Conservation (phyloP, 805 yeast species). For the Metschnikowia matae region DNA sequence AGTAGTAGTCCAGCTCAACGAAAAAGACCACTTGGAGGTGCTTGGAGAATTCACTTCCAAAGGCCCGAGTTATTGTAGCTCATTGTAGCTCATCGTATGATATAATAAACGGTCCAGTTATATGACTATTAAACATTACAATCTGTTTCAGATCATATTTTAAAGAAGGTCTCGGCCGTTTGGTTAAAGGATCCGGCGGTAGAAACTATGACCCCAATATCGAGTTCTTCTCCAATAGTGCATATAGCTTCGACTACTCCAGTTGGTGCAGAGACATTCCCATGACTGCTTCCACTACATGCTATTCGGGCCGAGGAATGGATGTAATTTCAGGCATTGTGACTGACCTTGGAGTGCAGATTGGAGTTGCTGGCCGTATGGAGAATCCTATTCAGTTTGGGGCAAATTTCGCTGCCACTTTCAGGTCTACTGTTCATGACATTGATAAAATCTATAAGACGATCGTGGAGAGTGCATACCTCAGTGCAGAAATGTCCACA, state of each 20-base stretch:
- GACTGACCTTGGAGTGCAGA: conserved; percentile 48
- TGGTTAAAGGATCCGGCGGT: too few species aligned
- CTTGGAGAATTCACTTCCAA: too few species aligned
- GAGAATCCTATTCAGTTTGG: conserved; percentile 29
- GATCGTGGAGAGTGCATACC: neutral
- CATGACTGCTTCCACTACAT: conserved; percentile 14
- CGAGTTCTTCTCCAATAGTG: conserved; percentile 25
- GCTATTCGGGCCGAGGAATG: conserved; percentile 40
- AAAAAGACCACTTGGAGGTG: too few species aligned
- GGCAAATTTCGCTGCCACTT: conserved; percentile 6
- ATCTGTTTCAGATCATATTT: too few species aligned
- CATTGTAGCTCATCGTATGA: too few species aligned
- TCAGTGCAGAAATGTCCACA: neutral
- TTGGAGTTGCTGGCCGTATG: conserved; percentile 37
- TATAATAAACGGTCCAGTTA: too few species aligned
- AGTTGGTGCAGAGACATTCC: conserved; percentile 46
- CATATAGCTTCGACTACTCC: conserved; percentile 41
- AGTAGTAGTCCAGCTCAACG: too few species aligned
- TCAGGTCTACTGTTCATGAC: conserved; percentile 9
- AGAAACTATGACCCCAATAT: conserved; percentile 8
- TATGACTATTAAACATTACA: too few species aligned
- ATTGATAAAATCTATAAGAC: conserved; percentile 11
- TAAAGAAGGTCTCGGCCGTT: too few species aligned
- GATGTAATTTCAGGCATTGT: conserved; percentile 46
- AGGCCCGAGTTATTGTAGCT: too few species aligned